Evolutionary conservation across 345 rosid species (phyloP).

Genomic region (Hibiscus trionum): DNA sequence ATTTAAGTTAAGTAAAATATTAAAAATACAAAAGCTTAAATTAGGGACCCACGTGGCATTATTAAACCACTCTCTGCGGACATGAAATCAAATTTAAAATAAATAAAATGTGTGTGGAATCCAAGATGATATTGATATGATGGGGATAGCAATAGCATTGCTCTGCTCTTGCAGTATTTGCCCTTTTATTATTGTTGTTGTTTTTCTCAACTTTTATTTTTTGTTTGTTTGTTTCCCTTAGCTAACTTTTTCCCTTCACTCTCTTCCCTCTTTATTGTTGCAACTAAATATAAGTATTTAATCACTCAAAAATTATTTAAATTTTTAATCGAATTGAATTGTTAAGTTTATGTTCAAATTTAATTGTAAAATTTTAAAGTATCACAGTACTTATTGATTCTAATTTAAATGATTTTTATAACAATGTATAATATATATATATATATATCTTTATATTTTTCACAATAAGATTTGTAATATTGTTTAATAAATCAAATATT

Average conservation of each 20-base stretch:
- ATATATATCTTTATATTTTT: too few species aligned
- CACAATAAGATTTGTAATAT: too few species aligned
- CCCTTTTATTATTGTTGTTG: not conserved
- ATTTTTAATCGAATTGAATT: too few species aligned
- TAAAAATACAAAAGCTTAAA: too few species aligned
- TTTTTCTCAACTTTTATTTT: not conserved
- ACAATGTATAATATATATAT: too few species aligned
- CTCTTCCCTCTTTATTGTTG: not conserved
- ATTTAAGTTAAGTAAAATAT: too few species aligned
- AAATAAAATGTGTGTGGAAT: not conserved
- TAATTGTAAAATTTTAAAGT: too few species aligned
- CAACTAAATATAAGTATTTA: not conserved
- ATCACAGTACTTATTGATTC: too few species aligned
- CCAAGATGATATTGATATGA: not conserved
- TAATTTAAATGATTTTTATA: too few species aligned
- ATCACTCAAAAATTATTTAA: too few species aligned
- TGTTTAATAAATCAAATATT: too few species aligned
- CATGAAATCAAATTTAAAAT: not conserved
- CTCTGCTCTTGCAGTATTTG: not conserved
- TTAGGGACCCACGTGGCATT: not conserved
- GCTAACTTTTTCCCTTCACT: not conserved
- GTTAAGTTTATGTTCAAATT: too few species aligned
- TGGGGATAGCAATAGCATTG: not conserved
- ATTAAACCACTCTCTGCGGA: not conserved
- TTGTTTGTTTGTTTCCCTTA: not conserved